phyloP scores from a whole-genome alignment of 2,329 filamentous ascomycete species.

The Colletotrichum chlorophyti region DNA sequence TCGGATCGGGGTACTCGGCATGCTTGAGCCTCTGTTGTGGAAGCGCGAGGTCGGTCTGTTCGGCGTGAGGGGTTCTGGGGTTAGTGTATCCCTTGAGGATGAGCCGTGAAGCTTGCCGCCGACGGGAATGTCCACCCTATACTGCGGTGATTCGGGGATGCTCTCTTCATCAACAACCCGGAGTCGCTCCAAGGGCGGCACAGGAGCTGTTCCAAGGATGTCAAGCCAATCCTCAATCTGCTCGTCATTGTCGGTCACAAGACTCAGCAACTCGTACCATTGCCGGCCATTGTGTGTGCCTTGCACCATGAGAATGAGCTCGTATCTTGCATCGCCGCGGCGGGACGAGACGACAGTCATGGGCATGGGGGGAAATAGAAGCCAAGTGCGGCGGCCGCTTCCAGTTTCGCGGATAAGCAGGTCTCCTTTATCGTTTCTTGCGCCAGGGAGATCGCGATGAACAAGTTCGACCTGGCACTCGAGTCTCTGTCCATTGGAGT shows the following conservation, averaged over 20 bases:
- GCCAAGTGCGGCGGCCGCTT: constrained; percentile 73
- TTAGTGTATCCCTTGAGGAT: constrained; percentile 17
- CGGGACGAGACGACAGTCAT: constrained; percentile 79
- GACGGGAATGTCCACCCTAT: constrained; percentile 22
- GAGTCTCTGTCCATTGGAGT: constrained; percentile 89
- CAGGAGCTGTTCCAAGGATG: constrained; percentile 67
- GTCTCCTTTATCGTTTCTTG: constrained; percentile 75
- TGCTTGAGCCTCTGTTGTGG: constrained; percentile 38
- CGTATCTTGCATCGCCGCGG: constrained; percentile 70
- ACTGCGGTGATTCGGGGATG: constrained; percentile 25
- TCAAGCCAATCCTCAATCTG: constrained; percentile 86
- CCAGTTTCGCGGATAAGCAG: constrained; percentile 94
- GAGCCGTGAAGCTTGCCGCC: constrained; percentile 19
- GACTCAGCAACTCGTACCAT: constrained; percentile 86
- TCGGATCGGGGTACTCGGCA: constrained; percentile 37
- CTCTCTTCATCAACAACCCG: constrained; percentile 39
- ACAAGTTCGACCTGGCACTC: constrained; percentile 90
- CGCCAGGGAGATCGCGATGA: constrained; percentile 79
- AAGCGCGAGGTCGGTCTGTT: constrained; percentile 45
- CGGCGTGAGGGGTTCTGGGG: constrained; percentile 34
- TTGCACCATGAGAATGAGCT: constrained; percentile 87
- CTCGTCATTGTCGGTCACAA: constrained; percentile 78
- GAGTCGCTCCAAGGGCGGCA: constrained; percentile 51
- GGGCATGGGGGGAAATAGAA: constrained; percentile 90
- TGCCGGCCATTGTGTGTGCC: constrained; percentile 69